Evolutionary conservation across 352 stramenopile species (phyloP), one percentile per base, ranked within the genome.

Genomic region (Globisporangium lucens): DNA sequence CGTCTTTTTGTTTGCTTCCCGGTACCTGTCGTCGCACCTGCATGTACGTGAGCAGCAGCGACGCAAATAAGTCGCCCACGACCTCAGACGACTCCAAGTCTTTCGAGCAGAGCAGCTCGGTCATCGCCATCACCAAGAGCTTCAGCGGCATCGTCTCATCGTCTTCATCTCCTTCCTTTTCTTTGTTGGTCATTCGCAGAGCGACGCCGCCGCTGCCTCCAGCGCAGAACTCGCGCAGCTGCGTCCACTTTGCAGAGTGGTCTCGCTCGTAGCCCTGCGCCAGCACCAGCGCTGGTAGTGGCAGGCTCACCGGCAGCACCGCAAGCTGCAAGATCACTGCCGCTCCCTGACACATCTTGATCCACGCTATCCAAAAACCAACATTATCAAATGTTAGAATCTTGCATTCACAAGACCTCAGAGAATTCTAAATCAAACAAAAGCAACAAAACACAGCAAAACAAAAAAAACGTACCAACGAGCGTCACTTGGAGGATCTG

Each of bases 21-120:
- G 15, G 15, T 1, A 3, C 15, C 4, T 41, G 55, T n/a, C 35
- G 56, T 6, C 53, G 74, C 4, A 93, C 70, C 4, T 80, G 65
- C 87, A 94, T 94, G 67, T 94, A 94, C 15, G 77, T 90, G 7
- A 91, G 74, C 52, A 95, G 61, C 9, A 95, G 73, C 8, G 82
- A 91, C 38, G 81, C 76, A 68, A 95, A 94, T 5, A 95, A 72
- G 7, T 93, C 75, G 2, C 87, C 85, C 15, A 93, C 83, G 8
- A 94, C 87, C 38, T 85, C 66, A 0, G 73, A 89, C 0, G 63
- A 69, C 65, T 93, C 81, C 7, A 94, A 73, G 22, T 92, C 75
- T 59, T 90, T 89, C n/a, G 73, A 70, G 5, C 74, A 69, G 1
- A 95, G 66, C 20, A 94, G 38, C 38, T 90, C 73, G 2, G 90